These are phyloP conservation scores for Fomitopsis palustris DNA, from an alignment of 1,284 basidiomycete species.

Conservation along the genomic window DNA sequence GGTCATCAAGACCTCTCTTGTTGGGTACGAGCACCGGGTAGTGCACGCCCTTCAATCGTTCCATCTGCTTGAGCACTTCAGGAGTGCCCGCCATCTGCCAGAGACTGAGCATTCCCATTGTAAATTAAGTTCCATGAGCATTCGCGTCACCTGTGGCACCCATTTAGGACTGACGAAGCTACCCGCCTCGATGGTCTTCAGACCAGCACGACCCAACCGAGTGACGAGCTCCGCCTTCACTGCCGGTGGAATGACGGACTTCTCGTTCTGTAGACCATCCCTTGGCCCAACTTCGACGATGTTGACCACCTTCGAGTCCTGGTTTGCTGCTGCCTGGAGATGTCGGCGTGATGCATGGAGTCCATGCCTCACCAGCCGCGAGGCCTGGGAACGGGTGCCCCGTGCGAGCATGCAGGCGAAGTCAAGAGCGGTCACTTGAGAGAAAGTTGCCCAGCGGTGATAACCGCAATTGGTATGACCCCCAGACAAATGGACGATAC, in stretches of 20 bases:
- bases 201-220: conserved; percentile 68
- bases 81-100: conserved; percentile 82
- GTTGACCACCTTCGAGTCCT: conserved; percentile 42
- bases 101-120: too few species aligned
- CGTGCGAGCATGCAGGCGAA: too few species aligned
- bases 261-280: conserved; percentile 94
- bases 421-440: too few species aligned
- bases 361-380: neutral
- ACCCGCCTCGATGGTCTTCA: conserved; percentile 80
- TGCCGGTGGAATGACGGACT: conserved; percentile 65
- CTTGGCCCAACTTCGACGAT: conserved; percentile 93
- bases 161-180: conserved; percentile 93
- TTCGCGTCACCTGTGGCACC: conserved; percentile 74
- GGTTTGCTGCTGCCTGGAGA: conserved; percentile 11
- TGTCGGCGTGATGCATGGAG: conserved; percentile 6
- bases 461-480: too few species aligned
- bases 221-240: conserved; percentile 84
- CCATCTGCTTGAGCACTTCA: conserved; percentile 61
- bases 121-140: conserved; percentile 20
- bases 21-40: conserved; percentile 91
- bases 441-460: too few species aligned
- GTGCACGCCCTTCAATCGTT: conserved; percentile 51
- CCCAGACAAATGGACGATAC: too few species aligned
- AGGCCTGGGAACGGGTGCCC: too few species aligned
- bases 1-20: conserved; percentile 68